Evolutionary conservation across 2,329 filamentous ascomycete species (phyloP), one percentile per base, ranked within the genome.

Genomic region (Rosellinia necatrix): DNA sequence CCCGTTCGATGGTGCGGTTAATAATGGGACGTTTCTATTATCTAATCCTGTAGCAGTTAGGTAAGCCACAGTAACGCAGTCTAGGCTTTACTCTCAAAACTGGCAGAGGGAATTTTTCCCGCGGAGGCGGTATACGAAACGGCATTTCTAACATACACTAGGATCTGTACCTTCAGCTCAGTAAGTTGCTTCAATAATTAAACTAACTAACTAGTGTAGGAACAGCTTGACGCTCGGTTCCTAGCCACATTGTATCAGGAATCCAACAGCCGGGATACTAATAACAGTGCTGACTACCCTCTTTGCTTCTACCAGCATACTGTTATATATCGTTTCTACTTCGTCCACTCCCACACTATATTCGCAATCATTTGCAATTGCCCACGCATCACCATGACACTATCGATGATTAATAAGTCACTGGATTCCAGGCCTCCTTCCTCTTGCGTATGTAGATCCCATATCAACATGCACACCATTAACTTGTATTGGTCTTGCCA

Each of bases 81-180:
- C 15, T 37, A 13, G 32, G 32, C 32, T 13, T 35, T 25, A 25
- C 17, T 8, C 44, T 24, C 21, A 12, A 47, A 37, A 27, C n/a
- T 10, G 44, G 30, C 21, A 37, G 10, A 15, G 19, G n/a, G 27
- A 35, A 19, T 24, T 17, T 37, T 22, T 37, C n/a, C 22, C 9
- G 21, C 25, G 17, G 13, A 35, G 29, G 13, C 27, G 7, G 27
- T 24, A 6, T 30, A 12, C 13, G 13, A 6, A 35, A 24, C 8
- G 30, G 43, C 15, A 25, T 35, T 47, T 47, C 43, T 47, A 47
- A 17, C 35, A 47, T 38, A 17, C 34, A 30, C 19, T 35, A 47
- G n/a, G n/a, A n/a, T 7, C n/a, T 19, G 13, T 44, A 21, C 17
- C 15, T n/a, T n/a, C n/a, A n/a, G n/a, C 41, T 44, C 21, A 17